These are phyloP conservation scores for Stenogyne calaminthoides DNA, from an alignment of 305 asterid species.

Conservation along the genomic window DNA sequence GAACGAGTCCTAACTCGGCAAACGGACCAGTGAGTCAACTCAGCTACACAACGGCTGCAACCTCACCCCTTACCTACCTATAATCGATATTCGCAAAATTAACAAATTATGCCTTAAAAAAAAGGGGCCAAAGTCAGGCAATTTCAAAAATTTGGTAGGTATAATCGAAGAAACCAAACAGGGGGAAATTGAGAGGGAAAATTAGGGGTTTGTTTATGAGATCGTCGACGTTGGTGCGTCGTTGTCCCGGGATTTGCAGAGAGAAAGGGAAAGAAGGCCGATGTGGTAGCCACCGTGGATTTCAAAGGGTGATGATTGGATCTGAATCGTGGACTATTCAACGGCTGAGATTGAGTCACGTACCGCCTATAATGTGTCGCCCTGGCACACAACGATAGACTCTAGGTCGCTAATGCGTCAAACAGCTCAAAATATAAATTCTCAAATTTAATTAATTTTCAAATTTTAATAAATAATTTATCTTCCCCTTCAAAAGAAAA, in stretches of 20 bases:
- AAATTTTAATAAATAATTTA: too few species aligned
- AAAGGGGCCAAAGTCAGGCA: conserved; percentile 9
- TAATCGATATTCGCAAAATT: conserved; percentile 22
- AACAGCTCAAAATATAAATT: background rate
- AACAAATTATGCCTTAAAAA: background rate
- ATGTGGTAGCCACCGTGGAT: conserved; percentile 70
- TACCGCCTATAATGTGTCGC: conserved; percentile 28
- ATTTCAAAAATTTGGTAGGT: background rate
- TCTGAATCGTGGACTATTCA: conserved; percentile 37
- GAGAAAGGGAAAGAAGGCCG: conserved; percentile 36
- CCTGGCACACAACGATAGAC: conserved; percentile 18
- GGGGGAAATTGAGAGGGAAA: conserved; percentile 27
- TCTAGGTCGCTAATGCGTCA: background rate
- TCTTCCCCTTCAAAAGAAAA: too few species aligned
- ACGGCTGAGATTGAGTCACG: conserved; percentile 53
- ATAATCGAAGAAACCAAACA: conserved; percentile 7
- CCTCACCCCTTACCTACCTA: conserved; percentile 32
- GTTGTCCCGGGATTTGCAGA: conserved; percentile 38
- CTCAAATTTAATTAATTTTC: too few species aligned
- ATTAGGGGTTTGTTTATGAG: conserved; percentile 44
- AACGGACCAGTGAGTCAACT: conserved; percentile 36
- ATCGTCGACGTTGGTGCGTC: conserved; percentile 44
- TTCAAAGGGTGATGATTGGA: conserved; percentile 47
- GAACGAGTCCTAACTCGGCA: conserved; percentile 27
- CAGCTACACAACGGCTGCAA: conserved; percentile 36